Evolutionary conservation across 495 filamentous ascomycete genomes (phyloP).

Genomic region (Terfezia boudieri): DNA sequence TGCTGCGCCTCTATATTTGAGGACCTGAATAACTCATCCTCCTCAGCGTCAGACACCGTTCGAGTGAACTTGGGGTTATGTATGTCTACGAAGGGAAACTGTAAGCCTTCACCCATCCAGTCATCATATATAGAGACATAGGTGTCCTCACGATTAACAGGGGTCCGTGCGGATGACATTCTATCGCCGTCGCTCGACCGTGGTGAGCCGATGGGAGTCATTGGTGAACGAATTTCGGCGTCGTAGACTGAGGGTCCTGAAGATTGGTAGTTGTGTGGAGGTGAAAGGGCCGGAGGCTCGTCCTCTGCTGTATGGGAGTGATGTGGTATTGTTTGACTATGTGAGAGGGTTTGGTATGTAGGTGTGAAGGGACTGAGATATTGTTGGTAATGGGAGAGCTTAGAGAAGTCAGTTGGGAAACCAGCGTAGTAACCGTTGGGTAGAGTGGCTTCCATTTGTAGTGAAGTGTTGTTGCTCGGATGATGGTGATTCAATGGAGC

Average conservation of each 20-base stretch:
- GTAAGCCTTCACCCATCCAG: constrained; percentile 44
- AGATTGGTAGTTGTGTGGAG: constrained; percentile 6
- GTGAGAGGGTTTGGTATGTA: neutral
- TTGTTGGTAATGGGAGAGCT: neutral
- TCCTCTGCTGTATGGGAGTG: constrained; percentile 3
- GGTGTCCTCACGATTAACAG: constrained; percentile 26
- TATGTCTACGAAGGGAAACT: constrained; percentile 23
- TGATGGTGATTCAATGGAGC: constrained; percentile 4
- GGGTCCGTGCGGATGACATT: neutral
- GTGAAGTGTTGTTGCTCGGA: neutral
- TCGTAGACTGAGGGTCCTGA: constrained; percentile 14
- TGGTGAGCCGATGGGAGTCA: constrained; percentile 13
- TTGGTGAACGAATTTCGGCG: constrained; percentile 12
- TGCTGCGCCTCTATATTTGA: constrained; percentile 10
- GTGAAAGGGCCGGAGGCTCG: constrained; percentile 15
- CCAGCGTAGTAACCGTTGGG: constrained; percentile 10
- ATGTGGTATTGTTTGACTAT: neutral
- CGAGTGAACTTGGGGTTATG: constrained; percentile 46
- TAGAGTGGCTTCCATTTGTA: neutral
- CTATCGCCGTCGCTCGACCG: constrained; percentile 8
- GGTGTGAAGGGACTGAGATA: constrained; percentile 2
- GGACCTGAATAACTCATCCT: constrained; percentile 64
- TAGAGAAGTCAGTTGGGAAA: constrained; percentile 5
- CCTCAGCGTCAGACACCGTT: constrained; percentile 65
- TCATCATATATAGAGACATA: constrained; percentile 23